phyloP scores from a whole-genome alignment of 2,329 filamentous ascomycete species.

The Phialophora macrospora region DNA sequence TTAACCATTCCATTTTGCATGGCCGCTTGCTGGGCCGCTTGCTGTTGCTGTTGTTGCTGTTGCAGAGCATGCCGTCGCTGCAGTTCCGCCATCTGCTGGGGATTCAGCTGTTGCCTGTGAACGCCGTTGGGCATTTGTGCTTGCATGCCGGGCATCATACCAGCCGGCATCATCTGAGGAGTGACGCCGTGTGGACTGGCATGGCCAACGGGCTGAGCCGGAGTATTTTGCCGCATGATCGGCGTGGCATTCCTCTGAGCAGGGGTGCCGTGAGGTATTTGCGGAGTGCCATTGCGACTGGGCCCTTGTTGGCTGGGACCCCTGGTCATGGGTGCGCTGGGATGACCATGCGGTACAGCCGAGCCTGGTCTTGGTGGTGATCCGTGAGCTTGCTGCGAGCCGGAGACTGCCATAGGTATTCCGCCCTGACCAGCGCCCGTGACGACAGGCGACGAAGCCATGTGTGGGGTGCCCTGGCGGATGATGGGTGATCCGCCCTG shows the following conservation, averaged over 20 bases:
- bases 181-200: slow-evolving; percentile 53
- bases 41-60: slow-evolving; percentile 50
- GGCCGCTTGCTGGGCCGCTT: slow-evolving; percentile 38
- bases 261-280: slow-evolving; percentile 54
- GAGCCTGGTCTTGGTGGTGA: slow-evolving; percentile 54
- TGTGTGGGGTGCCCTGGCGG: slow-evolving; percentile 54
- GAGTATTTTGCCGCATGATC: slow-evolving; percentile 54
- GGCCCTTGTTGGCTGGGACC: slow-evolving; percentile 52
- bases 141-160: slow-evolving; percentile 49
- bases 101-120: slow-evolving; percentile 44
- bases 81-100: slow-evolving; percentile 50
- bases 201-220: slow-evolving; percentile 53
- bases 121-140: slow-evolving; percentile 49
- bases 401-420: slow-evolving; percentile 51
- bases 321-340: slow-evolving; percentile 52
- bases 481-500: slow-evolving; percentile 55
- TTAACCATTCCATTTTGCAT: slow-evolving; percentile 47
- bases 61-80: slow-evolving; percentile 51
- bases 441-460: slow-evolving; percentile 52
- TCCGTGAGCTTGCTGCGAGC: slow-evolving; percentile 53
- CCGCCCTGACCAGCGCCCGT: slow-evolving; percentile 47
- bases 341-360: slow-evolving; percentile 54
- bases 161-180: slow-evolving; percentile 51
- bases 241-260: slow-evolving; percentile 55
- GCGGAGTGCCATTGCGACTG: slow-evolving; percentile 55